Conservation (phyloP, 1,284 basidiomycete genomes). For the Microbotryum saponariae region DNA sequence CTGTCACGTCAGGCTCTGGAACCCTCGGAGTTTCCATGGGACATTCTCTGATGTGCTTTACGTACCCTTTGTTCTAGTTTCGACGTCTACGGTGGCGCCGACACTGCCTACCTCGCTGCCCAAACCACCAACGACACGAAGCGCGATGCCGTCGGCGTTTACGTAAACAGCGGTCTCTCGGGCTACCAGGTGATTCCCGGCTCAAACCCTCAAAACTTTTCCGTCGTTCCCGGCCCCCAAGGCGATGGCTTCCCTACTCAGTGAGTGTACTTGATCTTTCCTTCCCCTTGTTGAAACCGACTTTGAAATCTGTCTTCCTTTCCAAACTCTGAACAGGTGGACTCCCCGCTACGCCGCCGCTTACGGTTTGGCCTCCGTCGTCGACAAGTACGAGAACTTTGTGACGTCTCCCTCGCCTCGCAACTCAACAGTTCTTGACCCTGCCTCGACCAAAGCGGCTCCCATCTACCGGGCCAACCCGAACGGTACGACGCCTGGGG, state of each 20-base stretch:
- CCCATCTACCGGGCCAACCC: conserved; percentile 41
- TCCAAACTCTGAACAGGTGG: conserved; percentile 36
- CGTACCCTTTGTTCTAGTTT: conserved; percentile 16
- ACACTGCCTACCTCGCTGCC: conserved; percentile 41
- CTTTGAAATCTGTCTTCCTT: too few relatives aligned
- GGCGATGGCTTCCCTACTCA: conserved; percentile 41
- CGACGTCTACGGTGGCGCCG: conserved; percentile 42
- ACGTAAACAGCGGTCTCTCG: conserved; percentile 40
- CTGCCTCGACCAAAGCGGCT: conserved; percentile 9
- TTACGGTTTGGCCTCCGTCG: conserved; percentile 39
- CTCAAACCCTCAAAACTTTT: conserved; percentile 33
- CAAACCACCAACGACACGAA: conserved; percentile 41
- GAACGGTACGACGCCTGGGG: conserved; percentile 38
- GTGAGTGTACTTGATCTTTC: too few relatives aligned
- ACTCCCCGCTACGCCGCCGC: conserved; percentile 43
- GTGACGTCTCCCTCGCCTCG: background rate
- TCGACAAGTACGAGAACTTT: conserved; percentile 25
- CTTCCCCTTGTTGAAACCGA: too few relatives aligned
- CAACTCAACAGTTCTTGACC: conserved; percentile 27
- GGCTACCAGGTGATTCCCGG: conserved; percentile 33
- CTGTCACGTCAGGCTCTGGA: too few relatives aligned
- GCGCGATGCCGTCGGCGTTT: conserved; percentile 43
- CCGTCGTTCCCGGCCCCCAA: conserved; percentile 36
- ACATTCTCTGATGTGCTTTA: background rate
- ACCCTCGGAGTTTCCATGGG: background rate